phyloP scores from a whole-genome alignment of 2,329 filamentous ascomycete genomes.

The Cercospora zeae-maydis region DNA sequence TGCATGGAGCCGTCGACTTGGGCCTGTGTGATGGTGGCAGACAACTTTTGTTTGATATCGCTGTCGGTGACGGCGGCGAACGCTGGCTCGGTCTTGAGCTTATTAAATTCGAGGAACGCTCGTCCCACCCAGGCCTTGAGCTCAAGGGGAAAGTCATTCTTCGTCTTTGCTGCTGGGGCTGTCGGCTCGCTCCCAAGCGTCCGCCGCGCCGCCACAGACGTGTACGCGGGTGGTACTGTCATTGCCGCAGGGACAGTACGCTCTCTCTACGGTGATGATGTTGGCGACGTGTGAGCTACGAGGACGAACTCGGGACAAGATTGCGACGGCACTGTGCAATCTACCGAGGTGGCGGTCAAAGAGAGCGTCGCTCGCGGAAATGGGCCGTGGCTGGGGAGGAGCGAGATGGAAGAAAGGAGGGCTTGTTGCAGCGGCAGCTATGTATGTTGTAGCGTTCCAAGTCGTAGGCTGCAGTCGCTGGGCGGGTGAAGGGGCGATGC shows the following conservation, averaged over 20 bases:
- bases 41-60: slow-evolving; percentile 82
- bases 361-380: neutral
- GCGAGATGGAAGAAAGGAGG: neutral
- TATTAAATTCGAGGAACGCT: slow-evolving; percentile 70
- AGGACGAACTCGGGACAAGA: slow-evolving; percentile 1
- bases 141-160: slow-evolving; percentile 68
- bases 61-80: slow-evolving; percentile 44
- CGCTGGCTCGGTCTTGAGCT: slow-evolving; percentile 39
- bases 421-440: neutral
- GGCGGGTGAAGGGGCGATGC: neutral
- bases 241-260: slow-evolving; percentile 18
- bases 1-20: slow-evolving; percentile 68
- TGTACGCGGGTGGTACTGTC: slow-evolving; percentile 42
- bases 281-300: neutral
- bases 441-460: neutral
- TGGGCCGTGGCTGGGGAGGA: neutral
- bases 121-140: slow-evolving; percentile 86
- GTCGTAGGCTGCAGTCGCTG: neutral
- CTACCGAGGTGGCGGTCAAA: slow-evolving; percentile 1
- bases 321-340: slow-evolving; percentile 7
- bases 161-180: slow-evolving; percentile 19
- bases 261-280: neutral
- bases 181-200: slow-evolving; percentile 33
- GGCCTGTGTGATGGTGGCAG: slow-evolving; percentile 76
- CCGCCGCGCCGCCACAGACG: slow-evolving; percentile 45